A percentile compares a stretch with the other conserved stretches of the same genome.
These are phyloP conservation scores for Brassica hybrid DNA, from an alignment of 441 rosid genomes.

Conservation along the genomic window DNA sequence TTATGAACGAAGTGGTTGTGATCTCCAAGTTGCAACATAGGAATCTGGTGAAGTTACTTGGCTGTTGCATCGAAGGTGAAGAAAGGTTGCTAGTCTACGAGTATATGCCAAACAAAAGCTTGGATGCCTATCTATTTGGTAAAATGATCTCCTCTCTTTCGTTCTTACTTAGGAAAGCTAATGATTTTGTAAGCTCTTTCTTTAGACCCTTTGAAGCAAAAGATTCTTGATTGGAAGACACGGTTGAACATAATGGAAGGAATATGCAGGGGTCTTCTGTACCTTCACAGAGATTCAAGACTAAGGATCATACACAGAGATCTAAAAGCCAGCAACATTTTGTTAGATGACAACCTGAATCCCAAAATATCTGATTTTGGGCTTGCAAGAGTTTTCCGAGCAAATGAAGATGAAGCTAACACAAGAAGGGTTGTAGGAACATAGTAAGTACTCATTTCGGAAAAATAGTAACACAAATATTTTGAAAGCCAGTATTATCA, in stretches of 20 bases:
- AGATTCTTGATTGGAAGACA: conserved; percentile 63
- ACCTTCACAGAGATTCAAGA: no score
- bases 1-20: conserved; percentile 72
- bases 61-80: conserved; percentile 80
- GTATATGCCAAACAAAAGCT: conserved; percentile 83
- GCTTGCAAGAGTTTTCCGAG: conserved; percentile 82
- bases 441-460: conserved; percentile 58
- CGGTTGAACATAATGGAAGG: conserved; percentile 78
- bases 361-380: conserved; percentile 95
- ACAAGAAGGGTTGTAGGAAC: conserved; percentile 89
- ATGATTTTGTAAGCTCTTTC: background rate
- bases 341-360: conserved; percentile 65
- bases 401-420: conserved; percentile 76
- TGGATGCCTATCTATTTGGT: conserved; percentile 82
- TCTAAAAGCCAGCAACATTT: no score
- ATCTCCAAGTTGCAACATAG: conserved; percentile 85
- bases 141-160: conserved; percentile 24
- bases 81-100: conserved; percentile 81
- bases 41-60: conserved; percentile 80
- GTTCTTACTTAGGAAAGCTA: background rate
- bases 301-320: no score
- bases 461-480: background rate
- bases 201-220: conserved; percentile 60
- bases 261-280: conserved; percentile 37
- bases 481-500: background rate